Conservation (phyloP, 176 grass and related monocot genomes). For the Eleusine indica region DNA sequence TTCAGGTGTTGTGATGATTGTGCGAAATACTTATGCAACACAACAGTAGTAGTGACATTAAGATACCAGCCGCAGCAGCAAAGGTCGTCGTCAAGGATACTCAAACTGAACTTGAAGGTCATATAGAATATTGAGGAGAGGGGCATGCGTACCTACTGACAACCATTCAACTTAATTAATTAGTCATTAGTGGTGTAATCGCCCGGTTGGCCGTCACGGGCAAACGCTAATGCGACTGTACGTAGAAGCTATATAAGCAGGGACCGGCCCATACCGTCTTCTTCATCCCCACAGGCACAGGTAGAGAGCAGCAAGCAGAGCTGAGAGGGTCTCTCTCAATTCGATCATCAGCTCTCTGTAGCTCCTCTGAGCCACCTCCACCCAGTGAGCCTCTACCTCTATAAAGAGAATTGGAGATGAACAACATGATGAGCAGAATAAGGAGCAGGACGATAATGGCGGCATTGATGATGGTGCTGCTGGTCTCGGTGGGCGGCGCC, state of each 20-base stretch:
- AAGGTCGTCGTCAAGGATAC: not conserved
- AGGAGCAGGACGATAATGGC: not conserved
- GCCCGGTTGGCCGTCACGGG: not conserved
- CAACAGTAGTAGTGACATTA: too few species aligned
- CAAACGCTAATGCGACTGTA: not conserved
- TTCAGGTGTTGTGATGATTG: not conserved
- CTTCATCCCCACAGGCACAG: not conserved
- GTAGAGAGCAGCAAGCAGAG: not conserved
- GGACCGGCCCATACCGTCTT: not conserved
- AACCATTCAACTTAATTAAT: too few species aligned
- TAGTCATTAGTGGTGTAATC: not conserved
- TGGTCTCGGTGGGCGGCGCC: conserved; percentile 21
- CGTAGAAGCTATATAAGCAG: conserved; percentile 31
- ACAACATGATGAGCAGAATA: not conserved
- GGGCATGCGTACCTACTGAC: too few species aligned
- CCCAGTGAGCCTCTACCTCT: too few species aligned
- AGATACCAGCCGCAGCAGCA: not conserved
- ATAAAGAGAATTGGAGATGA: not conserved
- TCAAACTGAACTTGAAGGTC: not conserved
- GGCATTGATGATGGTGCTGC: not conserved
- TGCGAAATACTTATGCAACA: not conserved
- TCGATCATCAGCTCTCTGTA: too few species aligned
- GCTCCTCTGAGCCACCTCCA: too few species aligned
- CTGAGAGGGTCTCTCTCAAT: not conserved
- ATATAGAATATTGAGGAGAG: not conserved